These are phyloP conservation scores for Clitopilus hobsonii DNA, from an alignment of 768 basidiomycete genomes.

Conservation along the genomic window DNA sequence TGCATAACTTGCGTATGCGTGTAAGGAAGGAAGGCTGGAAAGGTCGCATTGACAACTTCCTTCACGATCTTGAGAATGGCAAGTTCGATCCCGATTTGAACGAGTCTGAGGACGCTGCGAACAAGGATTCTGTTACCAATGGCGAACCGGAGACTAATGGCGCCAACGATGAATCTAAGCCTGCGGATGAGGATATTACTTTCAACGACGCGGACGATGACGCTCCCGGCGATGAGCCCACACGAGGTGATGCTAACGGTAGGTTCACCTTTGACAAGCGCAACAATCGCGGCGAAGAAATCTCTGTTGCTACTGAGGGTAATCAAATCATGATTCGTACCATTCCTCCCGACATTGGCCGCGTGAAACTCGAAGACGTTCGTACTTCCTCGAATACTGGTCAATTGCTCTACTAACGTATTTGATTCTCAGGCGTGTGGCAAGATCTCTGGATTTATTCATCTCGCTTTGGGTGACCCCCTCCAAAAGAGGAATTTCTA, in stretches of 20 bases:
- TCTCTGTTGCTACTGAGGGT: constrained; percentile 68
- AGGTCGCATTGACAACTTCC: constrained; percentile 64
- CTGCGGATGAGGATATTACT: constrained; percentile 69
- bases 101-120: constrained; percentile 39
- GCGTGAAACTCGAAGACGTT: constrained; percentile 87
- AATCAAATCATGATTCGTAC: constrained; percentile 94
- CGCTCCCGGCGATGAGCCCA: constrained; percentile 51
- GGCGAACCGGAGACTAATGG: constrained; percentile 4
- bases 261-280: constrained; percentile 25
- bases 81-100: constrained; percentile 77
- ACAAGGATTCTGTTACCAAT: constrained; percentile 32
- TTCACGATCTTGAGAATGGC: constrained; percentile 78
- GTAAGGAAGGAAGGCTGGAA: constrained; percentile 85
- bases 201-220: constrained; percentile 72
- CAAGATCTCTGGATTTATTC: constrained; percentile 76
- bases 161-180: constrained; percentile 39
- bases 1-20: constrained; percentile 65
- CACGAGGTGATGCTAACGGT: constrained; percentile 36
- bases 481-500: constrained; percentile 91
- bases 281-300: constrained; percentile 64
- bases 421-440: constrained; percentile 55
- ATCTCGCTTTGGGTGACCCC: constrained; percentile 90
- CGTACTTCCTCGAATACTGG: constrained; percentile 17
- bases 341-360: constrained; percentile 89
- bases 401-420: constrained; percentile 5